phyloP scores from a whole-genome alignment of 495 filamentous ascomycete species.

The Penicillium verhagenii region DNA sequence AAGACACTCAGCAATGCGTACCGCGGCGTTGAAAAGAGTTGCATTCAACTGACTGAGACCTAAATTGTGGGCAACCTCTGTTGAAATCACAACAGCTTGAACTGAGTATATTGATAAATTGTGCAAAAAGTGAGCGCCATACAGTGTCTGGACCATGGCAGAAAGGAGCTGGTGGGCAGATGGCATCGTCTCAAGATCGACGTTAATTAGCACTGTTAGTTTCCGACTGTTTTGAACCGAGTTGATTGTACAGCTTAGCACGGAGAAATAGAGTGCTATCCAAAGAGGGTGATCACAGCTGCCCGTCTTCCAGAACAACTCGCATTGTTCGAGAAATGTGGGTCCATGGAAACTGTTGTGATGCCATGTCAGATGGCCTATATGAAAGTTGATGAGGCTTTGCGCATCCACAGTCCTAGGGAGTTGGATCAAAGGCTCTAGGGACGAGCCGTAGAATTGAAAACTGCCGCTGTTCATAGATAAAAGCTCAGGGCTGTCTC shows the following conservation, averaged over 20 bases:
- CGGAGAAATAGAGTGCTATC: slow-evolving; percentile 30
- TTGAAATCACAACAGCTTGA: slow-evolving; percentile 45
- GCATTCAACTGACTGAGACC: slow-evolving; percentile 45
- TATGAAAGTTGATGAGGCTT: slow-evolving; percentile 30
- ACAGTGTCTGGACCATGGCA: slow-evolving; percentile 29
- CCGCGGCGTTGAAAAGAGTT: slow-evolving; percentile 37
- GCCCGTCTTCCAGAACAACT: slow-evolving; percentile 28
- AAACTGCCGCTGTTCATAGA: slow-evolving; percentile 17
- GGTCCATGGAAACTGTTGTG: slow-evolving; percentile 29
- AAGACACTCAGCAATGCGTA: slow-evolving; percentile 39
- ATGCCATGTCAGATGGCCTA: slow-evolving; percentile 31
- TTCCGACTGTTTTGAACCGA: slow-evolving; percentile 29
- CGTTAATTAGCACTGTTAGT: slow-evolving; percentile 16
- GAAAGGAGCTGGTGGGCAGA: slow-evolving; percentile 26
- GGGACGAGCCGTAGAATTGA: slow-evolving; percentile 12
- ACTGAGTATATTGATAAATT: slow-evolving; percentile 40
- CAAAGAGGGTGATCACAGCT: slow-evolving; percentile 31
- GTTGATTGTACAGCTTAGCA: slow-evolving; percentile 28
- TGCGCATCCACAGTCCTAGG: slow-evolving; percentile 16
- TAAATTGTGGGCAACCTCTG: slow-evolving; percentile 46
- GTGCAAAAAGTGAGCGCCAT: slow-evolving; percentile 27
- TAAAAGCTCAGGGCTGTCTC: slow-evolving; percentile 15
- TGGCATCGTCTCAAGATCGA: slow-evolving; percentile 23
- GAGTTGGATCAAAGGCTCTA: slow-evolving; percentile 8
- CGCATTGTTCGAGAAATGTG: slow-evolving; percentile 32